Evolutionary conservation across 306 rosid genomes (phyloP).

Genomic region (Hylodesmum podocarpum): DNA sequence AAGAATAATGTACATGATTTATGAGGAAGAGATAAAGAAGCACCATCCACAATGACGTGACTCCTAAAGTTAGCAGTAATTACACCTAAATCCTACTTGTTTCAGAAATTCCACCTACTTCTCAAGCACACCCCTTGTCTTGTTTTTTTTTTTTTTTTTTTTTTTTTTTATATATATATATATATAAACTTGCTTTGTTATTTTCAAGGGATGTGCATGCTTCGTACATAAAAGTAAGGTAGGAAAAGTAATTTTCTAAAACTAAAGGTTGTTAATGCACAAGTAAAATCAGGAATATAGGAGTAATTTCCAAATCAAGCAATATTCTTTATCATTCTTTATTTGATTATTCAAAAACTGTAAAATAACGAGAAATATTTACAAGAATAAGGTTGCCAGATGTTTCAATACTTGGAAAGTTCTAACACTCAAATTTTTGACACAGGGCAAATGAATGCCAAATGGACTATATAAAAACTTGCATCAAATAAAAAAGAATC

Average conservation of each 20-base stretch:
- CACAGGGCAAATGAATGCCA: neutral
- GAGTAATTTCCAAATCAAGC: neutral
- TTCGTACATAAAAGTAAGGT: neutral
- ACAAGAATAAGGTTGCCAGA: neutral
- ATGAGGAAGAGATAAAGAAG: neutral
- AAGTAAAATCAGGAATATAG: neutral
- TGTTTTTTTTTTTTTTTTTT: too few species aligned
- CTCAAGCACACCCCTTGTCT: neutral
- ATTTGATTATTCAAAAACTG: neutral
- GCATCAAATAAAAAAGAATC: slow-evolving; percentile 27
- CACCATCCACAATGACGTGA: neutral
- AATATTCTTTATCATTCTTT: neutral
- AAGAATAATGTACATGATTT: neutral
- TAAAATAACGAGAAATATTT: neutral
- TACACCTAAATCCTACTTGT: neutral
- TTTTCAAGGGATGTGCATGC: neutral
- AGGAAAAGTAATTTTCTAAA: neutral
- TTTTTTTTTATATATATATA: too few species aligned
- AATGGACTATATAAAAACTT: slow-evolving; percentile 8
- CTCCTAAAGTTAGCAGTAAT: neutral
- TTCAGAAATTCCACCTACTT: neutral
- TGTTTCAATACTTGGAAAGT: neutral
- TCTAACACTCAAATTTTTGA: neutral
- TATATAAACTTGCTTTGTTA: too few species aligned
- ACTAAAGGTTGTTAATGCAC: neutral